Percentiles rank a stretch among this genome's conserved stretches.
These are phyloP conservation scores for Aegilops sharonensis DNA, from an alignment of 176 grass and related monocot genomes.

Conservation along the genomic window DNA sequence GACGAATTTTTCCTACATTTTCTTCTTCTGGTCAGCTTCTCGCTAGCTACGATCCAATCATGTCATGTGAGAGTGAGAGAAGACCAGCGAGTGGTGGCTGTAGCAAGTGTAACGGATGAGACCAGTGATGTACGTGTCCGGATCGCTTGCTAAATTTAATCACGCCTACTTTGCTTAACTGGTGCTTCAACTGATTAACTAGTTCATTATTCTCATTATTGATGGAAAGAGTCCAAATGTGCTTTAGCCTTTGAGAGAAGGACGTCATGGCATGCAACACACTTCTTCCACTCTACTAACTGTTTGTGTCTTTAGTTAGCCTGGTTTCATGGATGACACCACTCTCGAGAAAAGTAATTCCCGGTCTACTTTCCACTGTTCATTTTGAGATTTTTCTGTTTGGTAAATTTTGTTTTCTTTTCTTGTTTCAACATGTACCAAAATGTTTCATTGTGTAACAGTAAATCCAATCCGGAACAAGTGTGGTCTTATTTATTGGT, in stretches of 20 bases:
- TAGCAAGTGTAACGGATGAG: constrained; percentile 39
- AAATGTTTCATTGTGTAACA: too few species aligned
- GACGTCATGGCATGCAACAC: neutral
- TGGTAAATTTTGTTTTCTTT: too few species aligned
- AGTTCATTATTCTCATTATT: neutral
- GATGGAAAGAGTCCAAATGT: constrained; percentile 27
- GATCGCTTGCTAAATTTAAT: constrained; percentile 29
- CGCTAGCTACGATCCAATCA: constrained; percentile 21
- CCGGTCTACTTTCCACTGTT: too few species aligned
- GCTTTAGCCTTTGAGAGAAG: constrained; percentile 10
- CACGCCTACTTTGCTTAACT: neutral
- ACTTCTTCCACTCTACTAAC: too few species aligned
- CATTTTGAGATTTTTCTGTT: too few species aligned
- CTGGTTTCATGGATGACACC: too few species aligned
- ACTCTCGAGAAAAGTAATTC: too few species aligned
- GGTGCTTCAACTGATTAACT: constrained; percentile 27
- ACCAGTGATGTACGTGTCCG: neutral
- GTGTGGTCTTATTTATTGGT: too few species aligned
- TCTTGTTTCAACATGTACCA: too few species aligned
- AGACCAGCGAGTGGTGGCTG: neutral
- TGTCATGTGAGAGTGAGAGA: neutral
- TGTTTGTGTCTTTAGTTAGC: too few species aligned
- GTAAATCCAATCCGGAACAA: too few species aligned
- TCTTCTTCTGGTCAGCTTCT: neutral
- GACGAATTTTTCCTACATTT: neutral